Evolutionary conservation across 2,329 filamentous ascomycete species (phyloP).

Genomic region (Zalaria obscura): DNA sequence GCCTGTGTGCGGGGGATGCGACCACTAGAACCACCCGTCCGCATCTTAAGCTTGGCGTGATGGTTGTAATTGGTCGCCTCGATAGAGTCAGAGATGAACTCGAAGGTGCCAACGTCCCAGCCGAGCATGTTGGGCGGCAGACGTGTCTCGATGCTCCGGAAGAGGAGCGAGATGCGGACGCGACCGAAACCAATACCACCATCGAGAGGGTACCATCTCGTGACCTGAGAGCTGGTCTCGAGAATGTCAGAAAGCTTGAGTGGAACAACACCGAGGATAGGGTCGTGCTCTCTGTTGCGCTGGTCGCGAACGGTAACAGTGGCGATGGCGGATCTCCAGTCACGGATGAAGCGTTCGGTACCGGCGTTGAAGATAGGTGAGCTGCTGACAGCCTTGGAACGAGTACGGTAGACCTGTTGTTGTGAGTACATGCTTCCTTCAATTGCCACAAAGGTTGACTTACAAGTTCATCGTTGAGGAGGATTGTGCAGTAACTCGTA

Average conservation of each 20-base stretch:
- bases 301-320: constrained; percentile 82
- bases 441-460: constrained; percentile 8
- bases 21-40: constrained; percentile 73
- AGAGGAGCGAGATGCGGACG: constrained; percentile 74
- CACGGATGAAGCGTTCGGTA: constrained; percentile 81
- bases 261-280: constrained; percentile 82
- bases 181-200: constrained; percentile 85
- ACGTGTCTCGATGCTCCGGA: constrained; percentile 75
- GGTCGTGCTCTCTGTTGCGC: constrained; percentile 82
- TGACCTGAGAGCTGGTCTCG: constrained; percentile 72
- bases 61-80: constrained; percentile 48
- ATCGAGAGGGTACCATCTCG: constrained; percentile 91
- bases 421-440: constrained; percentile 6
- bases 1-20: constrained; percentile 53
- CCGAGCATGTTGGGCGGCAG: constrained; percentile 76
- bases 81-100: constrained; percentile 63
- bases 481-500: constrained; percentile 85
- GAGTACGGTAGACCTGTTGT: constrained; percentile 66
- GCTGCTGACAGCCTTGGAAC: constrained; percentile 82
- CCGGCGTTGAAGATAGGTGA: constrained; percentile 97
- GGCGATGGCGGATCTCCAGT: constrained; percentile 79
- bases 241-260: constrained; percentile 80
- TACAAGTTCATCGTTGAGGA: constrained; percentile 73
- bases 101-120: constrained; percentile 92
- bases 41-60: constrained; percentile 54